Base-by-base conservation (phyloP, 169 alveolate species). In the Eimeria necatrix region DNA sequence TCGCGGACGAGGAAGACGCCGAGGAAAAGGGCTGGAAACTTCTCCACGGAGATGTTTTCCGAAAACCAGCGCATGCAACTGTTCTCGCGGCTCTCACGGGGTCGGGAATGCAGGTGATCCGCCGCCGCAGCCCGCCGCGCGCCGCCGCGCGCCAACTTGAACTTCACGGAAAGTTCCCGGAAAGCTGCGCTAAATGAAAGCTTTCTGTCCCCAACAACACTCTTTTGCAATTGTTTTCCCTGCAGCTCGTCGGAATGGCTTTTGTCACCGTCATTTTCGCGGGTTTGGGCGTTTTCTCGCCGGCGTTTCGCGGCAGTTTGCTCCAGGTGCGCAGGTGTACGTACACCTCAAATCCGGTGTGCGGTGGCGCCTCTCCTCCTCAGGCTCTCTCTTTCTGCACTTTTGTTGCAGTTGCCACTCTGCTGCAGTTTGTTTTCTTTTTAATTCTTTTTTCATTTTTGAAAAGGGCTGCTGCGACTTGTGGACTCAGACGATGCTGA, bases 21-120 rank as follows among this genome's bases (percentile, higher is more conserved):
- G 98, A 96, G 91, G 98, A 97, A 61, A 94, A 97, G 64, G 99
- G 98, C 18, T 98, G 99, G 99, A 98, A 98, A 94, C 97, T 98
- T 91, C 98, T 97, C 5, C 98, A 96, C 81, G 99, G 98, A 12
- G 99, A 98, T 94, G 98, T 98, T 46, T 98, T 98, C 96, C 96
- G 99, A 70, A 96, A 97, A 84, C 99, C 99, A 14, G 80, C 95
- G n/a, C 96, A 97, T 95, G 94, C 96, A 41, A 95, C 97, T 9
- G 94, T 98, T 46, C 96, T 98, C 41, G 95, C 98, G 16, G 97
- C 97, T 6, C 95, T 97, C 81, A 96, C 97, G 3, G 99, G 99
- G 4, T 96, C 98, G 20, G 99, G 99, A 20, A 83, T 97, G 73
- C 98, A 98, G 94, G 94, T 83, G 53, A 10, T 22, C 41, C 41